Conservation (phyloP, 345 rosid genomes). For the Aethionema arabicum region DNA sequence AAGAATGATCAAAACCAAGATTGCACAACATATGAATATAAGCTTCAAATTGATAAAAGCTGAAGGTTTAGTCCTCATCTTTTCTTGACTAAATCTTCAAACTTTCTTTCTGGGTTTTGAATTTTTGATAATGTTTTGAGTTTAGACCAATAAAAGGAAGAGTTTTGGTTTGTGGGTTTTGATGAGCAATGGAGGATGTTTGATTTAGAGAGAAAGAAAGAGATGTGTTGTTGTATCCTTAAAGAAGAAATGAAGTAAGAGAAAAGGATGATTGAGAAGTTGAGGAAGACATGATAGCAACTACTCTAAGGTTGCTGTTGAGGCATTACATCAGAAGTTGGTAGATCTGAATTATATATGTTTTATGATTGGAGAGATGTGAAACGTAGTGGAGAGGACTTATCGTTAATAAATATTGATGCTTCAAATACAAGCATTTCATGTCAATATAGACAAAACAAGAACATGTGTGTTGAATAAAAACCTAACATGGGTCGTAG, state of each 20-base stretch:
- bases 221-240: constrained; percentile 12
- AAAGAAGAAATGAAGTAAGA: background rate
- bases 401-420: constrained; percentile 8
- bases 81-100: background rate
- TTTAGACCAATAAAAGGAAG: too few relatives aligned
- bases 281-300: background rate
- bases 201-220: constrained; percentile 6
- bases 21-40: constrained; percentile 28
- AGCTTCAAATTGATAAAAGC: constrained; percentile 35
- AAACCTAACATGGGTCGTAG: background rate
- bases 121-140: too few relatives aligned
- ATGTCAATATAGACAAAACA: constrained; percentile 13
- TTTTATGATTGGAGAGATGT: constrained; percentile 10
- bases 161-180: too few relatives aligned
- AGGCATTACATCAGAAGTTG: constrained; percentile 13
- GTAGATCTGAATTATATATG: constrained; percentile 13
- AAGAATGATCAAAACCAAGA: constrained; percentile 31
- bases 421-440: constrained; percentile 20
- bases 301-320: constrained; percentile 20
- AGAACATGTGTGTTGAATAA: constrained; percentile 1
- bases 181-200: background rate
- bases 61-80: constrained; percentile 30
- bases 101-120: background rate
- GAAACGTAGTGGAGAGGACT: constrained; percentile 22
- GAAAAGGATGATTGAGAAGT: constrained; percentile 2